phyloP scores from a whole-genome alignment of 257 asterid species.

The Thymus mandschuricus region DNA sequence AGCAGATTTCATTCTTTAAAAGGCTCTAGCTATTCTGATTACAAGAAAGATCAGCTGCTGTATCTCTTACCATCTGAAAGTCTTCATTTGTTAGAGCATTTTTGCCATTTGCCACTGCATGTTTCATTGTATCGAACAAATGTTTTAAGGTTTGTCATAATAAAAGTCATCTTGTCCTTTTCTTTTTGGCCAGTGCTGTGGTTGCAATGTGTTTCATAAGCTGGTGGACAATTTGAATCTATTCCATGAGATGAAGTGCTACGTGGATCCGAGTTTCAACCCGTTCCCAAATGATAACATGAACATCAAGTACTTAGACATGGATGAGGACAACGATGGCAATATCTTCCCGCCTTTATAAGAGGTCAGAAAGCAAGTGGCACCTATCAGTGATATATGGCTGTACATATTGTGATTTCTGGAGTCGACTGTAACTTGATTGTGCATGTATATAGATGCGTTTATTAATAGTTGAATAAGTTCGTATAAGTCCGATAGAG shows the following conservation, averaged over 20 bases:
- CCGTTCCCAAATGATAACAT: constrained; percentile 49
- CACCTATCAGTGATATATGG: constrained; percentile 4
- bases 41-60: neutral
- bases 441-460: constrained; percentile 36
- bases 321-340: constrained; percentile 43
- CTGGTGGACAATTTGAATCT: constrained; percentile 77
- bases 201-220: constrained; percentile 77
- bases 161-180: neutral
- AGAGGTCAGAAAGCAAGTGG: constrained; percentile 28
- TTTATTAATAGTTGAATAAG: constrained; percentile 25
- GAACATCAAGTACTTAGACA: constrained; percentile 50
- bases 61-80: constrained; percentile 10
- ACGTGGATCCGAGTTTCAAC: constrained; percentile 64
- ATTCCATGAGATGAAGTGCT: constrained; percentile 76
- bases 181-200: constrained; percentile 58
- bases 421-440: neutral
- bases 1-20: neutral
- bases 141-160: neutral
- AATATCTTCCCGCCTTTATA: constrained; percentile 48
- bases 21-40: neutral
- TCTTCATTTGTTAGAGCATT: neutral
- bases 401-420: constrained; percentile 22
- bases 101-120: neutral
- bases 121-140: neutral
- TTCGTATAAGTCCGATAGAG: constrained; percentile 20